phyloP scores from a whole-genome alignment of 2,329 filamentous ascomycete species.

The Colletotrichum sp. region DNA sequence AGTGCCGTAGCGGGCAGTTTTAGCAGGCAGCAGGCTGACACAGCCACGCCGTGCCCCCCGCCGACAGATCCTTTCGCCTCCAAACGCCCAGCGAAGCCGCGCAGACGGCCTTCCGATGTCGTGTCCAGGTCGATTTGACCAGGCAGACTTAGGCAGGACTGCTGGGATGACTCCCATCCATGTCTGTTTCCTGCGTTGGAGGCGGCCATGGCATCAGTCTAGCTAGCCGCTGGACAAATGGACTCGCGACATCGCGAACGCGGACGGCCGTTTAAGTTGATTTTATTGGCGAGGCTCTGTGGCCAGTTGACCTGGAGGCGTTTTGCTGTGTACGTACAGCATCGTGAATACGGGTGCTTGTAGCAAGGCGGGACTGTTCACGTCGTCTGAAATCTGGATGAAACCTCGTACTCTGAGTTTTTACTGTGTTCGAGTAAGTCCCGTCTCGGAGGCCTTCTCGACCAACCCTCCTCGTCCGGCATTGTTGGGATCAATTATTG shows the following conservation, averaged over 20 bases:
- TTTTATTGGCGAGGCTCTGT: background rate
- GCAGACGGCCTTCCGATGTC: background rate
- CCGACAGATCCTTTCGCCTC: background rate
- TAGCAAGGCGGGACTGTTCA: background rate
- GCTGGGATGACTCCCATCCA: background rate
- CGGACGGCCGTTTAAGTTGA: background rate
- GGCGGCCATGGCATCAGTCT: background rate
- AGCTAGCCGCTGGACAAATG: background rate
- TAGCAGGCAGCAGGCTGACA: slow-evolving; percentile 17
- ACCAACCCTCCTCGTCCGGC: background rate
- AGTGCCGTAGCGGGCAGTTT: background rate
- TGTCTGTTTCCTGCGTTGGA: background rate
- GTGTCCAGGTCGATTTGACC: background rate
- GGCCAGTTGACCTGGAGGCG: background rate
- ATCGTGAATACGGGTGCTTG: background rate
- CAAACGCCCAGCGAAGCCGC: background rate
- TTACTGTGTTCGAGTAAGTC: background rate
- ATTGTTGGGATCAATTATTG: background rate
- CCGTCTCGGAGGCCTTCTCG: background rate
- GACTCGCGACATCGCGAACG: background rate
- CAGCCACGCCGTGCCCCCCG: slow-evolving; percentile 3
- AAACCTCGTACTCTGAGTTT: background rate
- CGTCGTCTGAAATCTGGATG: background rate
- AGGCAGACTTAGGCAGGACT: background rate
- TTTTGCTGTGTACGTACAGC: background rate